phyloP scores from a whole-genome alignment of 2,329 filamentous ascomycete genomes.

The Fusarium longipes region DNA sequence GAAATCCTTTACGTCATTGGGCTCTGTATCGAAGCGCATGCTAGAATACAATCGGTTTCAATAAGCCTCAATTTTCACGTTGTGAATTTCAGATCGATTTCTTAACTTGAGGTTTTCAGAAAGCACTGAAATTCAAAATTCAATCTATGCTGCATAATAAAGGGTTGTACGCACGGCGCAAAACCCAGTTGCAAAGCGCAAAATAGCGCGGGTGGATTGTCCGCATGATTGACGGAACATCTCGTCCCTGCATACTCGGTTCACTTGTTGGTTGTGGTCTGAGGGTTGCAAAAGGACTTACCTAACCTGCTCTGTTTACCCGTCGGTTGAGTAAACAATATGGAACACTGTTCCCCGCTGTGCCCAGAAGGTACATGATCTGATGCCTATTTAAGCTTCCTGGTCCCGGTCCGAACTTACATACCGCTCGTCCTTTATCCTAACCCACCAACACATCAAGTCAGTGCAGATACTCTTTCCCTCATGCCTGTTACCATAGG shows the following conservation, averaged over 20 bases:
- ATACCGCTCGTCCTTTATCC: background rate
- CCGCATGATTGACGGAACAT: background rate
- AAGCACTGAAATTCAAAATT: no score
- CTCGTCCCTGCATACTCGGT: background rate
- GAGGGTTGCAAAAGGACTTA: background rate
- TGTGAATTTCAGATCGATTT: no score
- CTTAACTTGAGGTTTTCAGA: no score
- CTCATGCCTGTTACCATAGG: background rate
- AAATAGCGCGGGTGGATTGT: no score
- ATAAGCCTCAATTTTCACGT: no score
- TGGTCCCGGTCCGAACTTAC: background rate
- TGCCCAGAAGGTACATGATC: background rate
- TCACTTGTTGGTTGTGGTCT: background rate
- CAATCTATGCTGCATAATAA: no score
- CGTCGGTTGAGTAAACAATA: background rate
- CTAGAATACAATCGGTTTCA: no score
- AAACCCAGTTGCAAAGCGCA: no score
- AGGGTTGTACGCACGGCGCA: no score
- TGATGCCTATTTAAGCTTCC: constrained; percentile 2
- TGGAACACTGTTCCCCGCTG: background rate
- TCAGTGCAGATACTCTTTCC: background rate
- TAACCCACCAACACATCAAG: background rate
- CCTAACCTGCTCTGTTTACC: background rate
- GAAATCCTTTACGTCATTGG: no score
- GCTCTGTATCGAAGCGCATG: no score